Evolutionary conservation across 345 rosid genomes (phyloP).

Genomic region (Salix suchowensis): DNA sequence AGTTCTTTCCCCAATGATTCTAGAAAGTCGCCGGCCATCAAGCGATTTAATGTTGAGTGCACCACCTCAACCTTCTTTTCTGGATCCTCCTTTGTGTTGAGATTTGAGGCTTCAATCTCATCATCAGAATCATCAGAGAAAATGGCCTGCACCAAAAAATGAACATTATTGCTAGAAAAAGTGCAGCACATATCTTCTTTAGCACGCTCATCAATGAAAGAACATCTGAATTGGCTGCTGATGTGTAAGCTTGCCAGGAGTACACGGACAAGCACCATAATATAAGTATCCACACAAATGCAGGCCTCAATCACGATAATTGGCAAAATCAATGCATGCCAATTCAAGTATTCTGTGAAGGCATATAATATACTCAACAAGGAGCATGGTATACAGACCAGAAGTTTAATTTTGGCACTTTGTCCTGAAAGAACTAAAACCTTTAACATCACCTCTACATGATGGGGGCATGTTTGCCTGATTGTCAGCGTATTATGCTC

Average conservation of each 20-base stretch:
- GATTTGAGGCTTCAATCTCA: conserved; percentile 43
- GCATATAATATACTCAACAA: too few species aligned
- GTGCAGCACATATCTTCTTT: background rate
- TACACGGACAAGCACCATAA: background rate
- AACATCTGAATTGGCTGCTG: background rate
- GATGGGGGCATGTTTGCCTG: too few species aligned
- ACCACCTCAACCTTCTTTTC: conserved; percentile 73
- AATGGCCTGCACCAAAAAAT: conserved; percentile 55
- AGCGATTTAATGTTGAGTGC: conserved; percentile 68
- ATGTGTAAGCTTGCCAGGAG: background rate
- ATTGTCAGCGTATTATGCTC: too few species aligned
- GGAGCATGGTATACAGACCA: too few species aligned
- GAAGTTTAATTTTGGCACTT: too few species aligned
- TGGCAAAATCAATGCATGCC: too few species aligned
- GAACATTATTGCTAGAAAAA: background rate
- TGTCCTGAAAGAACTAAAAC: too few species aligned
- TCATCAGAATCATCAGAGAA: conserved; percentile 91
- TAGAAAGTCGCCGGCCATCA: conserved; percentile 88
- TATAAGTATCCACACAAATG: background rate
- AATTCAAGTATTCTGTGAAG: too few species aligned
- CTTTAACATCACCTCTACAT: too few species aligned
- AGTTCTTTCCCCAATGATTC: conserved; percentile 94
- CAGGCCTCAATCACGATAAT: background rate
- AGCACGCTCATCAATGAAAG: background rate
- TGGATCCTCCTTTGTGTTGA: conserved; percentile 40